These are phyloP conservation scores for Agaricus blazei DNA, from an alignment of 768 basidiomycete species.

Conservation along the genomic window DNA sequence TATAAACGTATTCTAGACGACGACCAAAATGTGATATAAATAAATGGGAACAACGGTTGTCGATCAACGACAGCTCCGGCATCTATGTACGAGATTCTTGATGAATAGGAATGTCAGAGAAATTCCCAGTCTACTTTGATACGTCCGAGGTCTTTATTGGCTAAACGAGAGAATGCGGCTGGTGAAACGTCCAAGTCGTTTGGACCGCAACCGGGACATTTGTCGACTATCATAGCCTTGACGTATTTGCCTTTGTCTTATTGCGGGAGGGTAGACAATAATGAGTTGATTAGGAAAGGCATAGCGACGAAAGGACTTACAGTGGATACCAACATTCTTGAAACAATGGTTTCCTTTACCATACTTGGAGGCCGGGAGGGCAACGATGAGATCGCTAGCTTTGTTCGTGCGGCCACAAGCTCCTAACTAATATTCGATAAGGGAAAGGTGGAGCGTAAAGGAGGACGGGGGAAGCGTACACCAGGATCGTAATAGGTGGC, in stretches of 20 bases:
- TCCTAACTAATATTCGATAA: slow-evolving; percentile 30
- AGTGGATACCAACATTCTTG: slow-evolving; percentile 31
- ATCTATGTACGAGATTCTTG: too few species aligned
- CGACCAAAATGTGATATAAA: not conserved
- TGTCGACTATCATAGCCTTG: slow-evolving; percentile 19
- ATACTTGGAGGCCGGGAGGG: slow-evolving; percentile 49
- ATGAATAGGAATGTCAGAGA: not conserved
- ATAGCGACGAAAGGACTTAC: slow-evolving; percentile 29
- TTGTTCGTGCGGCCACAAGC: slow-evolving; percentile 57
- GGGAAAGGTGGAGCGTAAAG: not conserved
- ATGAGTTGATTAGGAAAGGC: not conserved
- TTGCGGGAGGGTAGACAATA: not conserved
- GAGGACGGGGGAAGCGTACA: not conserved
- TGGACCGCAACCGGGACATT: slow-evolving; percentile 19
- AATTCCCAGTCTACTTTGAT: slow-evolving; percentile 19
- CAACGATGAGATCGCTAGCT: slow-evolving; percentile 47
- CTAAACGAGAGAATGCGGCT: slow-evolving; percentile 18
- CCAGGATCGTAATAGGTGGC: slow-evolving; percentile 6
- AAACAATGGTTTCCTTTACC: slow-evolving; percentile 25
- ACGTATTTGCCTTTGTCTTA: slow-evolving; percentile 5
- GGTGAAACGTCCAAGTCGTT: slow-evolving; percentile 24
- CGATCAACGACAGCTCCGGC: not conserved
- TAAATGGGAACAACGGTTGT: not conserved
- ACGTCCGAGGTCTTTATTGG: slow-evolving; percentile 12
- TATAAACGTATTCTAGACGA: not conserved